phyloP scores from a whole-genome alignment of 169 alveolate species.

The Eimeria mitis region DNA sequence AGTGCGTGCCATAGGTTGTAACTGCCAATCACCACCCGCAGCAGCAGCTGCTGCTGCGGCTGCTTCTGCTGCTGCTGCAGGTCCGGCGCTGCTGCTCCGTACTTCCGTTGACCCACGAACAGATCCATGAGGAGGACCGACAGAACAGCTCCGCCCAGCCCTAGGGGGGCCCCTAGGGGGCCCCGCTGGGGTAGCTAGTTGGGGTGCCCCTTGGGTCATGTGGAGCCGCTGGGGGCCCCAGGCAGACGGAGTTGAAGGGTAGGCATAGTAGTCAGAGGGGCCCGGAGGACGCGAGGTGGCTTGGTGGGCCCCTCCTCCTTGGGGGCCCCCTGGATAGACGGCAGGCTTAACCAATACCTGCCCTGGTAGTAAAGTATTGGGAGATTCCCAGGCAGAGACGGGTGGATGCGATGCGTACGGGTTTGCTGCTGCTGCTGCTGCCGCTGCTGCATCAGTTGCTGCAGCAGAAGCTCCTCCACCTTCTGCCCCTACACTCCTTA shows the following conservation, averaged over 20 bases:
- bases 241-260: slow-evolving; percentile 5
- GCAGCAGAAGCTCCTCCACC: not conserved
- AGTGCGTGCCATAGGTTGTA: not conserved
- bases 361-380: slow-evolving; percentile 14
- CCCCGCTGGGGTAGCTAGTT: not conserved
- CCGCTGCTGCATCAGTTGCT: not conserved
- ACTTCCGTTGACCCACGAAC: not conserved
- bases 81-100: slow-evolving; percentile 24
- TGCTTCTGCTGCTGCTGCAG: no score
- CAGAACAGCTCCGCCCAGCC: slow-evolving; percentile 20
- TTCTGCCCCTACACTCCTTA: not conserved
- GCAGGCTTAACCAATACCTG: slow-evolving; percentile 6
- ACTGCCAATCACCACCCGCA: not conserved
- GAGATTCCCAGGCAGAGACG: not conserved
- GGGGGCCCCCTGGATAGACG: not conserved
- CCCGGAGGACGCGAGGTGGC: not conserved
- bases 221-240: not conserved
- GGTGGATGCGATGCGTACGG: not conserved
- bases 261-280: not conserved
- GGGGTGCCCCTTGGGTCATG: not conserved
- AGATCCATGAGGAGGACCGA: slow-evolving; percentile 7
- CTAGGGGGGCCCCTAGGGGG: not conserved
- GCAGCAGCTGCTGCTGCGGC: not conserved
- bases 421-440: not conserved
- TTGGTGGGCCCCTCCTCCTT: not conserved